Percentiles rank a stretch among this genome's conserved stretches.
These are phyloP conservation scores for Leccinum rimulosum DNA, from an alignment of 768 basidiomycete species.

Conservation along the genomic window DNA sequence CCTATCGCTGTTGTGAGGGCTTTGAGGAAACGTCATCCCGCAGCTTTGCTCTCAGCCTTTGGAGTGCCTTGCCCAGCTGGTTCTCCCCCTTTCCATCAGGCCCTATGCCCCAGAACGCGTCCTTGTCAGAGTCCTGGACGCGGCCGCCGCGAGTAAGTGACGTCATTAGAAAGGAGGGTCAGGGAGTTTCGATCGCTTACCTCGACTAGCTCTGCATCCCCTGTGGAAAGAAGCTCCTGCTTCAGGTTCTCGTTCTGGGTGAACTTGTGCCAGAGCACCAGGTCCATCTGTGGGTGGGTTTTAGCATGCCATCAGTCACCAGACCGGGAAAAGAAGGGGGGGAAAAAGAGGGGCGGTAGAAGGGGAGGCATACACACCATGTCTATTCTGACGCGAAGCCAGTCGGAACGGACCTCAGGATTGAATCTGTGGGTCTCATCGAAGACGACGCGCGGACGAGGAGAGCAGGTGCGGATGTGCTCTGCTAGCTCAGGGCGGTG, in stretches of 20 bases:
- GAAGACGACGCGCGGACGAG: constrained; percentile 31
- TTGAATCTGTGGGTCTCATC: constrained; percentile 36
- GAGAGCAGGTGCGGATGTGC: constrained; percentile 35
- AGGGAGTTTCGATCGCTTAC: constrained; percentile 26
- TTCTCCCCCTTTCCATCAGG: constrained; percentile 37
- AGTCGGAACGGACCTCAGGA: constrained; percentile 35
- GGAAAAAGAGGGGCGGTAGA: neutral
- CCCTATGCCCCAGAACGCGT: constrained; percentile 44
- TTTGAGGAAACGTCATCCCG: constrained; percentile 22
- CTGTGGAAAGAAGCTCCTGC: constrained; percentile 36
- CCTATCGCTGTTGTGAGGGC: constrained; percentile 17
- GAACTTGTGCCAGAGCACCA: constrained; percentile 40
- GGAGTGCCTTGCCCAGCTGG: constrained; percentile 41
- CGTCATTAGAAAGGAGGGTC: neutral
- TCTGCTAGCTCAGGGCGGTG: constrained; percentile 35
- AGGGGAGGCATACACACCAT: constrained; percentile 23
- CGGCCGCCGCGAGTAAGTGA: constrained; percentile 16
- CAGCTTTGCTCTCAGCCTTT: constrained; percentile 35
- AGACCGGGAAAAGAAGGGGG: neutral
- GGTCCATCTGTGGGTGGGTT: constrained; percentile 33
- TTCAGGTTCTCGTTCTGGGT: constrained; percentile 38
- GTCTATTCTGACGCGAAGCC: constrained; percentile 32
- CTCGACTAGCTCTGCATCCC: constrained; percentile 38
- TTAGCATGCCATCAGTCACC: constrained; percentile 4
- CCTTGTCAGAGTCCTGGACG: constrained; percentile 30